Conservation (phyloP, 2,329 filamentous ascomycete species). For the Ceratocystis colombiana region DNA sequence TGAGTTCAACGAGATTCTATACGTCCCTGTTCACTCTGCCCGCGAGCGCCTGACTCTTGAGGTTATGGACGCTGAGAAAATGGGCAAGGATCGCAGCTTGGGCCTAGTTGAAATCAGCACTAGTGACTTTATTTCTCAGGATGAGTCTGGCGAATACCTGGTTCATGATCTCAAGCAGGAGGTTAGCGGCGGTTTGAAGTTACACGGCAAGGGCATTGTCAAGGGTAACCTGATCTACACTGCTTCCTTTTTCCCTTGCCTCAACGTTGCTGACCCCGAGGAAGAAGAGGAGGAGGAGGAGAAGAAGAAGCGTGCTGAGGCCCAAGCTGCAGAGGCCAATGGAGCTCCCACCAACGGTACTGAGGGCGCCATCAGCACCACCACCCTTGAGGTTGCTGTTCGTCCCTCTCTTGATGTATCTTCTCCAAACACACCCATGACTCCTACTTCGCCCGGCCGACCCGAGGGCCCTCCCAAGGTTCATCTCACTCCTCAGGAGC, state of each 20-base stretch:
- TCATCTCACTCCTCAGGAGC: conserved; percentile 65
- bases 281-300: conserved; percentile 74
- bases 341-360: conserved; percentile 17
- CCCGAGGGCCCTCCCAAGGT: conserved; percentile 58
- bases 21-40: conserved; percentile 76
- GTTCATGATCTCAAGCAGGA: conserved; percentile 65
- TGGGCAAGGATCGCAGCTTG: conserved; percentile 82
- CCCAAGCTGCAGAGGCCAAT: conserved; percentile 29
- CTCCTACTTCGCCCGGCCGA: conserved; percentile 31
- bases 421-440: conserved; percentile 33
- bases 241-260: conserved; percentile 77
- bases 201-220: conserved; percentile 59
- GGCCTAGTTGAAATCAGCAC: conserved; percentile 69
- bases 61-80: conserved; percentile 91
- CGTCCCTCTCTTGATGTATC: conserved; percentile 22
- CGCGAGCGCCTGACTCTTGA: conserved; percentile 80
- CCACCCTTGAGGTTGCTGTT: conserved; percentile 24
- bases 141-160: conserved; percentile 69
- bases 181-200: conserved; percentile 56
- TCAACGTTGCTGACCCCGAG: conserved; percentile 81
- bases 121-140: conserved; percentile 68
- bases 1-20: conserved; percentile 90
- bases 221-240: conserved; percentile 80
- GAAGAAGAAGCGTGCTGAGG: conserved; percentile 40
- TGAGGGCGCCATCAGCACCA: conserved; percentile 28